Base-by-base conservation (phyloP, 768 basidiomycete species). In the Tricholoma hemisulphureum region DNA sequence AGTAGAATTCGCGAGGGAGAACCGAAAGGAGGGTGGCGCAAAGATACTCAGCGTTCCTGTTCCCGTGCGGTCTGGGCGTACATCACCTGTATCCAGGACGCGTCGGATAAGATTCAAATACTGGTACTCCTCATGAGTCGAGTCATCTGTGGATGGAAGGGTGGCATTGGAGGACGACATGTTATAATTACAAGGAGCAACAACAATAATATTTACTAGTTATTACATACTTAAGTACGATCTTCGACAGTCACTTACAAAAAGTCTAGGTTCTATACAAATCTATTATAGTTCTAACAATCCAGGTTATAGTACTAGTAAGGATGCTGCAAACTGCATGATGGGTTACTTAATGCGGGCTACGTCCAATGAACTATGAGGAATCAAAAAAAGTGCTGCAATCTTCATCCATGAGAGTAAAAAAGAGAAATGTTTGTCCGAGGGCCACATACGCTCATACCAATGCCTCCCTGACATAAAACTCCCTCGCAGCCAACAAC, bases 31-130 rank as follows among this genome's bases (percentile, higher is more conserved):
- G 2, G 88, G 90, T 6, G 96, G 96, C 0, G 95, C 95, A 68
- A 99, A 98, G 69, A 96, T 70, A 51, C 95, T 88, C 63, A 92
- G 75, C 9, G 95, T 98, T 54, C 96, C 96, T 0, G 96, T 98
- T 16, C 96, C 96, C 0, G 96, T 99, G 50, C 96, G 86, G 68
- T 99, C 96, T 55, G 89, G 84, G 29, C 96, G 87, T 9, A 73
- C 61, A 57, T 92, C 92, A 10, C 96, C 96, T 0, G 79, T 79
- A 37, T 84, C 78, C 39, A 98, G 79, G 60, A 95, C 88, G 60
- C 79, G 80, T 56, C 82, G 74, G 56, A 98, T 91, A 64, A 99
- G 86, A 57, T 82, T 71, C 39, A 97, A 85, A 69, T 99, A 98
- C 71, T 98, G 95, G 43, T 83, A 66, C 71, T 99, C 96, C 65